These are phyloP conservation scores for Oryza australiensis DNA, from an alignment of 176 grass and related monocot genomes.

Conservation along the genomic window DNA sequence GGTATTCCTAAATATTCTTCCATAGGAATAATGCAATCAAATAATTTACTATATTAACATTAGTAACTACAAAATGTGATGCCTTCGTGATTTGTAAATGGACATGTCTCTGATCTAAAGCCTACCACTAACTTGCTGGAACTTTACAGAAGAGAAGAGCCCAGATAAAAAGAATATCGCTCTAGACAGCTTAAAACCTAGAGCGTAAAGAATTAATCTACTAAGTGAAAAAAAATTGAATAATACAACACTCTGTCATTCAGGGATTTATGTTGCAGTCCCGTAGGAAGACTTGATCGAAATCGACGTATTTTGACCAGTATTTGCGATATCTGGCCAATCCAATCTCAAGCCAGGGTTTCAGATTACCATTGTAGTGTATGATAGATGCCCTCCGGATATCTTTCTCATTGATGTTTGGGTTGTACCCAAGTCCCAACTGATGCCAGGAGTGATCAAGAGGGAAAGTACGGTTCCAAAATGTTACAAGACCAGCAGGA, in stretches of 20 bases:
- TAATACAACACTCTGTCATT: not conserved
- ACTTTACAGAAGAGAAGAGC: constrained; percentile 27
- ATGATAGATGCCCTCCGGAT: constrained; percentile 67
- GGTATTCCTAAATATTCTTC: not conserved
- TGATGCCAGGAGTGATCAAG: constrained; percentile 77
- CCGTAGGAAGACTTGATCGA: constrained; percentile 60
- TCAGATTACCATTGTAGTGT: constrained; percentile 95
- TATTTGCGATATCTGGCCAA: constrained; percentile 74
- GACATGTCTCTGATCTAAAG: constrained; percentile 25
- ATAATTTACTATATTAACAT: constrained; percentile 8
- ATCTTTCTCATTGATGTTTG: constrained; percentile 64
- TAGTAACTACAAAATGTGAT: constrained; percentile 20
- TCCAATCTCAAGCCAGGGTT: constrained; percentile 93
- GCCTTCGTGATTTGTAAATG: constrained; percentile 3
- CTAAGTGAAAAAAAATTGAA: not conserved
- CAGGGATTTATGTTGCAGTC: constrained; percentile 84
- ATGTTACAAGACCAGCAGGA: constrained; percentile 84
- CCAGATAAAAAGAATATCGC: constrained; percentile 37
- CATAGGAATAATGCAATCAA: not conserved
- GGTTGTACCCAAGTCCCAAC: constrained; percentile 84
- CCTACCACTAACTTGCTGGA: constrained; percentile 27
- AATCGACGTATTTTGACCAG: constrained; percentile 69
- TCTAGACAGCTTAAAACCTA: constrained; percentile 44
- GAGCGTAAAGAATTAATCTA: constrained; percentile 61
- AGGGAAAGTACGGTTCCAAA: constrained; percentile 73